A percentile compares a stretch with the other conserved stretches of the same genome.
Evolutionary conservation across 1,139 yeast genomes (phyloP).

Genomic region (Saccharomyces hybrid): DNA sequence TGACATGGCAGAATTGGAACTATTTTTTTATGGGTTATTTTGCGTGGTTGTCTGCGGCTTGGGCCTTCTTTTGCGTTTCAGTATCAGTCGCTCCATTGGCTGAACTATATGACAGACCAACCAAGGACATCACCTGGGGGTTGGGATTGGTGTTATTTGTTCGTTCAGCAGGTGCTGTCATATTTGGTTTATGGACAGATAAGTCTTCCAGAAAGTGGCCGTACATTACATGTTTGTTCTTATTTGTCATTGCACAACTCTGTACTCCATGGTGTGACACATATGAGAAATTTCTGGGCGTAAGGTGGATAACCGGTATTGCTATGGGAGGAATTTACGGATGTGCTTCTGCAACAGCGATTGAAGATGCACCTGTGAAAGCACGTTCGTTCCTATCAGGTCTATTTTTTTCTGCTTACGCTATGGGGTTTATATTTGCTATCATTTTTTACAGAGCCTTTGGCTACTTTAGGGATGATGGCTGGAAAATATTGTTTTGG

Average conservation of each 20-base stretch:
- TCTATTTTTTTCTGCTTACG: slow-evolving; percentile 41
- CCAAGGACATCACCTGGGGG: slow-evolving; percentile 50
- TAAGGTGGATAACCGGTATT: slow-evolving; percentile 44
- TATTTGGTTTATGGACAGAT: slow-evolving; percentile 49
- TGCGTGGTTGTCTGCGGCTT: slow-evolving; percentile 48
- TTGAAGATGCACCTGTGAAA: slow-evolving; percentile 41
- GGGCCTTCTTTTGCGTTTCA: slow-evolving; percentile 49
- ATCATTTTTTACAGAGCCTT: slow-evolving; percentile 41
- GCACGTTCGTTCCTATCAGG: slow-evolving; percentile 43
- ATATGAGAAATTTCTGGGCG: slow-evolving; percentile 44
- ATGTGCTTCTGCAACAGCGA: slow-evolving; percentile 41
- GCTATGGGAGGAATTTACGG: slow-evolving; percentile 50
- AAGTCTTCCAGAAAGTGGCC: slow-evolving; percentile 52
- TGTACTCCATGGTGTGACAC: slow-evolving; percentile 49
- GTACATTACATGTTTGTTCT: slow-evolving; percentile 38
- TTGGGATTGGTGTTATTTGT: slow-evolving; percentile 52
- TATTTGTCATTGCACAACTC: slow-evolving; percentile 43
- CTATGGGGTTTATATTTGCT: slow-evolving; percentile 40
- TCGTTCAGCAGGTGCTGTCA: slow-evolving; percentile 51
- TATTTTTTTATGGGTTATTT: slow-evolving; percentile 41
- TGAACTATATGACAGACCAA: slow-evolving; percentile 35
- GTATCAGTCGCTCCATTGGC: slow-evolving; percentile 43
- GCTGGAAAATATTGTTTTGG: slow-evolving; percentile 52
- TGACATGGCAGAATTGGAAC: slow-evolving; percentile 37
- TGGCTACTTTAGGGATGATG: slow-evolving; percentile 25